phyloP scores from a whole-genome alignment of 139 green algal genomes.

The Raphidocelis subcapitata region DNA sequence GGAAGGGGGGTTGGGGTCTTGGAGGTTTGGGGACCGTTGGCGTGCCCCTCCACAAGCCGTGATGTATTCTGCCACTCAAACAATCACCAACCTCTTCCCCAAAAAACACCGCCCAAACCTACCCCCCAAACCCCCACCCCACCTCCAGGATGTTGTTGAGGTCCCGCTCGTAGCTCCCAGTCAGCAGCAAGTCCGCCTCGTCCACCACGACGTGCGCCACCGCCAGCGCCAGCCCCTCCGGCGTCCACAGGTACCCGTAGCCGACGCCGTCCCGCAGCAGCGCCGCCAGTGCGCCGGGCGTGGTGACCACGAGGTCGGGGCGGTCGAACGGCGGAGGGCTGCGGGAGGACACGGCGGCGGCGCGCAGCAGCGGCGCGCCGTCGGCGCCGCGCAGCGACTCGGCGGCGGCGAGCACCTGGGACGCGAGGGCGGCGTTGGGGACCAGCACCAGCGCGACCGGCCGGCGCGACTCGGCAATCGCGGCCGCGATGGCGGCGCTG shows the following conservation, averaged over 20 bases:
- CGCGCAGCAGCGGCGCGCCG: slow-evolving; percentile 26
- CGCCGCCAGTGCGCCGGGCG: slow-evolving; percentile 62
- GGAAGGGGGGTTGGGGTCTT: too few relatives aligned
- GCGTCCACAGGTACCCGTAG: slow-evolving; percentile 71
- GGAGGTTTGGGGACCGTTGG: too few relatives aligned
- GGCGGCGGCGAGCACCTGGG: slow-evolving; percentile 67
- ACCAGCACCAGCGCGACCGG: slow-evolving; percentile 80
- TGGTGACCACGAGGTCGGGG: slow-evolving; percentile 76
- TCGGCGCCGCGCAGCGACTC: slow-evolving; percentile 14
- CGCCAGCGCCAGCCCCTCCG: slow-evolving; percentile 30
- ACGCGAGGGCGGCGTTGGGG: slow-evolving; percentile 82
- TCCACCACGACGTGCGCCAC: slow-evolving; percentile 85
- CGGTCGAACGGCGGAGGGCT: slow-evolving; percentile 52
- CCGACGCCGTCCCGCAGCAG: slow-evolving; percentile 40
- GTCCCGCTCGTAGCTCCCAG: slow-evolving; percentile 60
- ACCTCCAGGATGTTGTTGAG: slow-evolving; percentile 55
- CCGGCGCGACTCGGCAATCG: slow-evolving; percentile 1
- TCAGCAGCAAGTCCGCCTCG: slow-evolving; percentile 94
- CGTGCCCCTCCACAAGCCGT: too few relatives aligned
- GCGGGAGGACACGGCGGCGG: slow-evolving; percentile 21
- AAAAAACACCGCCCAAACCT: slow-evolving; percentile 1
- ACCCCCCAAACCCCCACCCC: not conserved
- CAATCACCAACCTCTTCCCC: not conserved
- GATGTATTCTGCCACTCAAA: not conserved
- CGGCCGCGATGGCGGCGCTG: too few relatives aligned